Base-by-base conservation (phyloP, 1,284 basidiomycete genomes). In the Ceratobasidium sp. region DNA sequence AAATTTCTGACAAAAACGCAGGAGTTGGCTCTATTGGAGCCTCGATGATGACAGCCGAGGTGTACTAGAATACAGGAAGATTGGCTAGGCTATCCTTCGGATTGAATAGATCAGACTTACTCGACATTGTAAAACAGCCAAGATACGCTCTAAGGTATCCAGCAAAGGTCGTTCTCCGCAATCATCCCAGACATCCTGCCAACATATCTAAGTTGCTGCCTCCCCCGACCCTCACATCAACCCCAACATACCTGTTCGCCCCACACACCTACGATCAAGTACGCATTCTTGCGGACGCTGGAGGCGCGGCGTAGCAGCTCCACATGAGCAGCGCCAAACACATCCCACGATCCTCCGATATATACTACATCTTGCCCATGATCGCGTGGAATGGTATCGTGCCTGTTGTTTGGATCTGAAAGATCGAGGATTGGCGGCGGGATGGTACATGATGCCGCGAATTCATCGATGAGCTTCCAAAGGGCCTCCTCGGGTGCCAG, bases 61-160 rank as follows among this genome's bases (percentile, higher is more conserved):
- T 67, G 16, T 67, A 67, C 64, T 67, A 28, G 21, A 67, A n/a
- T 23, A n/a, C n/a, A n/a, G n/a, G 14, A 30, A 16, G 14, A 18
- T 40, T 56, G 49, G 38, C 23, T 30, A 30, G 5, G 9, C 12
- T 40, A 42, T 28, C 38, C 33, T 30, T 28, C 21, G 7, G 16
- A 30, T 18, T 18, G 18, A 28, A 44, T 25, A 36, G 21, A 12
- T 21, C 9, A 28, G 33, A 54, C 60, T 73, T 30, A 75, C 76
- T 49, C 72, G 72, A 60, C 75, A 77, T 64, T 77, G 76, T 16
- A 74, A 58, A 38, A 77, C 74, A 16, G 74, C 76, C 23, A 76
- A 64, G 6, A 73, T 73, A 21, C 76, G 67, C 61, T 77, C 76
- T 40, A 70, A 33, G n/a, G 67, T 38, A 16, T 73, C 44, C 28